Percentiles rank a stretch among this genome's conserved stretches.
These are phyloP conservation scores for Termitomyces sp. DNA, from an alignment of 768 basidiomycete species.

Conservation along the genomic window DNA sequence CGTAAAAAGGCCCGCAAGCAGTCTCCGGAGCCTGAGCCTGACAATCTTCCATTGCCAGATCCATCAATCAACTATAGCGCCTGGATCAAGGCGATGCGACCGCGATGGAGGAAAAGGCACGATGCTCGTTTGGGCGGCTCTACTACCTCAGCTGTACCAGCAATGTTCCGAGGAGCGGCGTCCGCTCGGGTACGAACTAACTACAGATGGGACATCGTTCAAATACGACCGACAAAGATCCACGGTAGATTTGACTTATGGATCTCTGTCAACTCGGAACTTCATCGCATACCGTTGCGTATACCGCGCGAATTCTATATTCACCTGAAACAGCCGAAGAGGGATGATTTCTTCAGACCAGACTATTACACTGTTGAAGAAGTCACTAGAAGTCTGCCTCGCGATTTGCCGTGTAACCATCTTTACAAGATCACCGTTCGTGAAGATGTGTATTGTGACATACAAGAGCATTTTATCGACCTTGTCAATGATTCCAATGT, in stretches of 20 bases:
- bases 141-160: constrained; percentile 45
- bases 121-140: constrained; percentile 39
- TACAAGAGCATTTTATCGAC: constrained; percentile 88
- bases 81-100: constrained; percentile 75
- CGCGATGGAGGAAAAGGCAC: constrained; percentile 65
- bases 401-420: constrained; percentile 69
- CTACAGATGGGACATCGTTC: constrained; percentile 87
- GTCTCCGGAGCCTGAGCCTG: constrained; percentile 36
- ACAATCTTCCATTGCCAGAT: constrained; percentile 50
- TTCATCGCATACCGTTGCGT: constrained; percentile 76
- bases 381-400: constrained; percentile 73
- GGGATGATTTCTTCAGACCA: constrained; percentile 54
- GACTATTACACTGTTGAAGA: constrained; percentile 68
- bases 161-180: constrained; percentile 56
- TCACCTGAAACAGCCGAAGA: constrained; percentile 70
- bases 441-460: constrained; percentile 79
- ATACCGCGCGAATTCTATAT: constrained; percentile 92
- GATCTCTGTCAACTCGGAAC: constrained; percentile 75
- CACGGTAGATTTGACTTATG: constrained; percentile 85
- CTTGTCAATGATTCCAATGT: constrained; percentile 92
- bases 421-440: constrained; percentile 79
- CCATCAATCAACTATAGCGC: constrained; percentile 58
- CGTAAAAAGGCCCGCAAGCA: constrained; percentile 38
- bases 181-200: constrained; percentile 48
- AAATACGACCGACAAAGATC: constrained; percentile 72